Evolutionary conservation across 2,329 filamentous ascomycete genomes (phyloP), one percentile per base, ranked within the genome.

Genomic region (Phyllosticta citrichinensis): DNA sequence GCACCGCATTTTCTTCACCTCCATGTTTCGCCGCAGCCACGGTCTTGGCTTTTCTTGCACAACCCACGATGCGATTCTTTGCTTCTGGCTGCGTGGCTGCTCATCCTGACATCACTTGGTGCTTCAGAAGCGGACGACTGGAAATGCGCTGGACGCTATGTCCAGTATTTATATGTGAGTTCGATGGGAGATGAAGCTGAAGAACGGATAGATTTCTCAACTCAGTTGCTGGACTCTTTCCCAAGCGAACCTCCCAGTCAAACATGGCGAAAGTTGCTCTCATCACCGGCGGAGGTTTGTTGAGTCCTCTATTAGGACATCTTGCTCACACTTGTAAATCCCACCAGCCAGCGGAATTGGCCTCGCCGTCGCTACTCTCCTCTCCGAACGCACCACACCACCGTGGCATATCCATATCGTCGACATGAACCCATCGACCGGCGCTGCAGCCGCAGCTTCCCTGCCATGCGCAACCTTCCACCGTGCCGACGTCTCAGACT

Each of bases 271-370:
- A 47, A 47, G 40, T 47, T 1, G 40, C 14, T n/a, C 4, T 47
- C 12, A 47, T 47, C n/a, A 47, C 40, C 6, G 40, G 40, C 17
- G 17, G 14, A 47, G 40, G 40, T 19, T 47, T n/a, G 40, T 47
- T 47, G 3, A 30, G 27, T 10, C 27, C 27, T 17, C 35, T 40
- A n/a, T 14, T 8, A 4, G 6, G 12, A 47, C n/a, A n/a, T 14
- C 40, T n/a, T n/a, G 14, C 40, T 47, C 6, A n/a, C 4, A n/a
- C 40, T 47, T 8, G n/a, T 8, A 8, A 8, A n/a, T n/a, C n/a
- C 5, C 3, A n/a, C 12, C 61, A 76, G 75, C 74, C 58, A 73
- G 71, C 62, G 76, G 75, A 27, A 77, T 79, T 65, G 76, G 77
- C 55, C 69, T 78, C 24, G 71, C 72, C 19, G 73, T 77, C 53